phyloP scores from a whole-genome alignment of 1,139 yeast genomes.

The Geotrichum australiense region DNA sequence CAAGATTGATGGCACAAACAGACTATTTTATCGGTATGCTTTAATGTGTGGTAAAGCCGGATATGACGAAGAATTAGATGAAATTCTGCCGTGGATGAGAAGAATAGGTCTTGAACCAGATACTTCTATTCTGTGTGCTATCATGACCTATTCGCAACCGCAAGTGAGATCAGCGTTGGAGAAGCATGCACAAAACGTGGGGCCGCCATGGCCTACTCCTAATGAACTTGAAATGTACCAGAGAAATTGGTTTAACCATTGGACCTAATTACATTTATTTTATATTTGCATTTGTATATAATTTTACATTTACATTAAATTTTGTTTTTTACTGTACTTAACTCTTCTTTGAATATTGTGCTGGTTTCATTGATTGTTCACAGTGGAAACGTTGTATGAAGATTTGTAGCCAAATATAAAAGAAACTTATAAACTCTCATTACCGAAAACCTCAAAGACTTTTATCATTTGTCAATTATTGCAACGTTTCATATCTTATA shows the following conservation, averaged over 20 bases:
- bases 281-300: neutral
- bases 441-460: too few relatives aligned
- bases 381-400: too few relatives aligned
- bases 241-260: too few relatives aligned
- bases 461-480: too few relatives aligned
- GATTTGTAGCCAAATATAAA: too few relatives aligned
- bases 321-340: neutral
- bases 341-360: neutral
- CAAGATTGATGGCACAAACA: conserved; percentile 40
- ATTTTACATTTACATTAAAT: neutral
- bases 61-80: conserved; percentile 46
- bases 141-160: conserved; percentile 27
- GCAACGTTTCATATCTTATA: too few relatives aligned
- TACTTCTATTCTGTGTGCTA: conserved; percentile 28
- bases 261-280: conserved; percentile 2
- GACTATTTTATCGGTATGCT: conserved; percentile 49
- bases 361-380: too few relatives aligned
- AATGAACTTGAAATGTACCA: conserved; percentile 24
- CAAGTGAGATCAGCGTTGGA: conserved; percentile 30
- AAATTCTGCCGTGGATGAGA: conserved; percentile 54
- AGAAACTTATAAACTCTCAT: too few relatives aligned
- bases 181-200: conserved; percentile 24
- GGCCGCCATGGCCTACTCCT: conserved; percentile 30
- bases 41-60: conserved; percentile 43
- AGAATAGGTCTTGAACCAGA: conserved; percentile 44